A percentile compares a stretch with the other conserved stretches of the same genome.
Conservation (phyloP, 2,329 filamentous ascomycete species). For the Trichoderma atroviride region DNA sequence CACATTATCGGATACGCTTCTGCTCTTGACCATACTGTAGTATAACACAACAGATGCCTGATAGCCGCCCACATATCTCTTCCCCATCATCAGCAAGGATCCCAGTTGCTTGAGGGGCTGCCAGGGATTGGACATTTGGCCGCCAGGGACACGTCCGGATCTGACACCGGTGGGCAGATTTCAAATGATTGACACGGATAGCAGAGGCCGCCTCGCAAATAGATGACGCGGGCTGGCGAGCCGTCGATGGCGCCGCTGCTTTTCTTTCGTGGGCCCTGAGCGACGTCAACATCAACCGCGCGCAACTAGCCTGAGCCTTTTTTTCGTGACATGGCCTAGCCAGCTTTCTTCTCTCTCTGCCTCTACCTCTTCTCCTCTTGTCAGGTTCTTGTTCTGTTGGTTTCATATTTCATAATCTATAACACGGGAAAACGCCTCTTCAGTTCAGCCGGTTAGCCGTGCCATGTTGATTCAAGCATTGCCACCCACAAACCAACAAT, state of each 20-base stretch:
- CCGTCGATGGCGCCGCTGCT: slow-evolving; percentile 12
- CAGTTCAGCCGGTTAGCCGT: neutral
- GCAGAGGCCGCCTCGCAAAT: neutral
- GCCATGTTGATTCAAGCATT: neutral
- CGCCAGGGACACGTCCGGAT: neutral
- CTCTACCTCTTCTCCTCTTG: neutral
- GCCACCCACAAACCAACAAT: slow-evolving; percentile 2
- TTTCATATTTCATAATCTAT: neutral
- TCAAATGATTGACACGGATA: slow-evolving; percentile 5
- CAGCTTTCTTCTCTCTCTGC: neutral
- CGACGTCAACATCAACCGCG: slow-evolving; percentile 10
- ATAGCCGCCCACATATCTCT: neutral
- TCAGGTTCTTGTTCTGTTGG: neutral
- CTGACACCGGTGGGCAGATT: neutral
- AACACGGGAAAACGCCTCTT: neutral
- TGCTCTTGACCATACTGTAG: neutral
- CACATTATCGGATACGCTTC: neutral
- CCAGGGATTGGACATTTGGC: slow-evolving; percentile 11
- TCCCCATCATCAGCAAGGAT: slow-evolving; percentile 4
- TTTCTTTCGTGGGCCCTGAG: slow-evolving; percentile 15
- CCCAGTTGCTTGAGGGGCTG: neutral
- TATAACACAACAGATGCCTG: neutral
- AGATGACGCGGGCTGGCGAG: slow-evolving; percentile 17
- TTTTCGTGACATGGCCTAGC: neutral
- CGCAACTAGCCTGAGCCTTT: slow-evolving; percentile 19